Evolutionary conservation across 2,329 filamentous ascomycete genomes (phyloP).

Genomic region (Aspergillus oerlinghausenensis): DNA sequence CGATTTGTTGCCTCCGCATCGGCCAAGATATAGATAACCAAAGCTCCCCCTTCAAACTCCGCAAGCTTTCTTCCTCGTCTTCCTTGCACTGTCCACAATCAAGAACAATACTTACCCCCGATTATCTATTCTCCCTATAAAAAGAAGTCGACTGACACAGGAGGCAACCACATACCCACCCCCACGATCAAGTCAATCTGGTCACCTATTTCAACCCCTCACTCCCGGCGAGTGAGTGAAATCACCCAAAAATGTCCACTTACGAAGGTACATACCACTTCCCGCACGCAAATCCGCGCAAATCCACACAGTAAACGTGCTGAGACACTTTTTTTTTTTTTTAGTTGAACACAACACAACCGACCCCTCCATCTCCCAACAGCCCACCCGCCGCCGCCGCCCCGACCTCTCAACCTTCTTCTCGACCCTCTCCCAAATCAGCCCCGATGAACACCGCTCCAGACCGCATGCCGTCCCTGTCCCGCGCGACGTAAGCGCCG

Average conservation of each 20-base stretch:
- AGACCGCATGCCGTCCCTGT: slow-evolving; percentile 57
- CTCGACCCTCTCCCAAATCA: slow-evolving; percentile 55
- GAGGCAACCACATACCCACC: background rate
- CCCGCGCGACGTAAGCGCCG: slow-evolving; percentile 57
- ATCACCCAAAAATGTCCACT: slow-evolving; percentile 33
- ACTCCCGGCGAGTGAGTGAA: slow-evolving; percentile 3
- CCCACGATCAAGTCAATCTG: slow-evolving; percentile 4
- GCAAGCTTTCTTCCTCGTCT: background rate
- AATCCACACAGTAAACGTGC: slow-evolving; percentile 4
- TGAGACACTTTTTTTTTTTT: background rate
- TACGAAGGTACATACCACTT: slow-evolving; percentile 33
- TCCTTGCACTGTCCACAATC: background rate
- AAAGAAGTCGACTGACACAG: background rate
- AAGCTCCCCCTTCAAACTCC: background rate
- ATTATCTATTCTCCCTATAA: too few species aligned
- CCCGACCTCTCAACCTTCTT: slow-evolving; percentile 65
- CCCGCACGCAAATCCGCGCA: background rate
- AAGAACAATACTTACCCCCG: background rate
- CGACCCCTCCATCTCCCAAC: slow-evolving; percentile 22
- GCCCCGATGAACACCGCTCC: slow-evolving; percentile 45
- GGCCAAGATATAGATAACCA: background rate
- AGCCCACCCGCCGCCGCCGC: slow-evolving; percentile 44
- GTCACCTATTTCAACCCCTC: slow-evolving; percentile 5
- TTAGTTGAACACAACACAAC: slow-evolving; percentile 41
- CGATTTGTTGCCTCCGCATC: slow-evolving; percentile 12